Base-by-base conservation (phyloP, 140 eudicot genomes). In the Flaveria floridana region DNA sequence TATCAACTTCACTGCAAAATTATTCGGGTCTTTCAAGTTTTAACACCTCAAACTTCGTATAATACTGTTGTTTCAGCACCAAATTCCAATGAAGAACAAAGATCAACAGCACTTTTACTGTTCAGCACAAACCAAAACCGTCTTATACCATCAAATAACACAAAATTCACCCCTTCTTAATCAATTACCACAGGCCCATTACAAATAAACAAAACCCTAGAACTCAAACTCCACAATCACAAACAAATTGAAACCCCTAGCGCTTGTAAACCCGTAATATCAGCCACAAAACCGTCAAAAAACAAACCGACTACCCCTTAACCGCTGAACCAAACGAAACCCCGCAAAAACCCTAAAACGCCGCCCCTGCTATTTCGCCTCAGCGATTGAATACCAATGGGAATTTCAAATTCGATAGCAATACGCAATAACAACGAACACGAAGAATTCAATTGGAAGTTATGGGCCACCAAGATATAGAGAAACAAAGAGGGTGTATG, bases 191-290 rank as follows among this genome's bases (percentile, higher is more conserved):
- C 44, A 71, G 14, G 2, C 67, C 16, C 78, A 72, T 64, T 72
- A 30, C 80, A 50, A n/a, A 78, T n/a, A 48, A 71, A 51, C 82
- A 78, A 80, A 80, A 74, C 84, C 76, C 80, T 80, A 80, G 76
- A 75, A 68, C 71, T 66, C 59, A 68, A 74, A 19, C 70, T 65
- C 66, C 83, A 56, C 48, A 75, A 47, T 19, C 20, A 28, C 64
- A 63, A 2, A 50, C 26, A 57, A 73, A 66, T 19, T 66, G 65
- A 56, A 66, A 67, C 75, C 57, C 42, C 79, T 74, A 73, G 76
- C 79, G 83, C 56, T 79, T 79, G 64, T 55, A 37, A 78, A 62
- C 51, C 37, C 7, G 51, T 51, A 63, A 71, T 64, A 71, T 25
- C 68, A 63, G 30, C 74, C 71, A 51, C 66, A 53, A 70, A 70